Base-by-base conservation (phyloP, 2,329 filamentous ascomycete species). In the Xylariaceae sp. region DNA sequence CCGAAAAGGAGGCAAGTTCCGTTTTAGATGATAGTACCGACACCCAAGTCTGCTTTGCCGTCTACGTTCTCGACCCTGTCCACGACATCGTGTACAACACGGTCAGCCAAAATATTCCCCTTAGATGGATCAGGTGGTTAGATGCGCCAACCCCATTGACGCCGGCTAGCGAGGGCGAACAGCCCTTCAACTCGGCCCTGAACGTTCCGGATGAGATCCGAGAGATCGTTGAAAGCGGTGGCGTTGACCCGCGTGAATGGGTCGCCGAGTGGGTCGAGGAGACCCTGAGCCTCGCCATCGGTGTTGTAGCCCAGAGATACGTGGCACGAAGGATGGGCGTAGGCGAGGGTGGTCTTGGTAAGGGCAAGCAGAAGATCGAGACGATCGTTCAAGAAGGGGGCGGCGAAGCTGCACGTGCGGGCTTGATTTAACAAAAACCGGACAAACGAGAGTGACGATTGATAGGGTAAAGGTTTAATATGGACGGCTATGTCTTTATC, bases 201-300 rank as follows among this genome's bases (percentile, higher is more conserved):
- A 64, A 65, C n/a, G 71, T 92, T 32, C 92, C 94, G 0, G 87
- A 89, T 26, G 90, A 92, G 66, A 96, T 99, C 64, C 80, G 82
- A 19, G 88, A 92, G 61, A 95, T 97, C 59, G 83, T 99, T 39
- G 83, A 84, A 65, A 74, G 74, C 42, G 84, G 83, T 8, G 83
- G 81, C 44, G 89, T 97, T 2, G 94, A 99, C 67, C 94, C 94
- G 0, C 80, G 94, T 54, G 94, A 99, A 71, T 99, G 94, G 94
- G 89, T 96, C 36, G 88, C 92, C 2, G 94, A 97, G 71, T 99
- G 94, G 94, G 81, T 99, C 44, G 92, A 97, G 74, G 92, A 97
- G 74, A 76, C 85, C 0, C 78, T 99, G 30, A 84, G 78, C 39
- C 75, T 97, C 46, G 82, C 85, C 3, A 82, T 95, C 0, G 92